Percentiles rank a stretch among this genome's conserved stretches.
These are phyloP conservation scores for Diplosphaera chodatii DNA, from an alignment of 139 green algal species.

Conservation along the genomic window DNA sequence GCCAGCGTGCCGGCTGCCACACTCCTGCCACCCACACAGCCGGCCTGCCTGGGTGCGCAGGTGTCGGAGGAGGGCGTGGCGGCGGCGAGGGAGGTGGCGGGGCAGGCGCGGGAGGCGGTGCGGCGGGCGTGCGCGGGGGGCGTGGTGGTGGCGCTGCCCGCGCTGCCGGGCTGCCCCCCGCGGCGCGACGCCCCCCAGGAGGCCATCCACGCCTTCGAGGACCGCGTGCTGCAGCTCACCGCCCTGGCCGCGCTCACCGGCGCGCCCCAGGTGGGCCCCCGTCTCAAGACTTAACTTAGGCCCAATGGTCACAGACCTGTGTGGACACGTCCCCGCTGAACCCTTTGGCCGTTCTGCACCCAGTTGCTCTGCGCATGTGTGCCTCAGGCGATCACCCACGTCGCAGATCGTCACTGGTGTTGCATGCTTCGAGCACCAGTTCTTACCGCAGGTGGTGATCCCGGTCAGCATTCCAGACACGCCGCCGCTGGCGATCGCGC, in stretches of 20 bases:
- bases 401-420: too few species aligned
- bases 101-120: background rate
- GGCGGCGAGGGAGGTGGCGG: background rate
- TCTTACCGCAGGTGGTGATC: constrained; percentile 7
- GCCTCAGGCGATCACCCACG: too few species aligned
- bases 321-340: background rate
- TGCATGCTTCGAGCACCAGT: too few species aligned
- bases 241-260: constrained; percentile 29
- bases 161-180: constrained; percentile 11
- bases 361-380: too few species aligned
- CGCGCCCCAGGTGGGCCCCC: constrained; percentile 20
- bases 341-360: too few species aligned
- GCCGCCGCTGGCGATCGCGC: constrained; percentile 20
- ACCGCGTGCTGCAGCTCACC: constrained; percentile 17
- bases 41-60: constrained; percentile 1
- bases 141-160: constrained; percentile 13
- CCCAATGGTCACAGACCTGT: too few species aligned
- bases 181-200: background rate
- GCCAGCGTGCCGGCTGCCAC: too few species aligned
- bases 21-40: too few species aligned
- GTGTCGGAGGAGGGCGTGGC: background rate
- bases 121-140: background rate
- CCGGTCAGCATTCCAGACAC: constrained; percentile 2
- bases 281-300: too few species aligned
- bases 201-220: constrained; percentile 14